Conservation (phyloP, 2,329 filamentous ascomycete genomes). For the Cytospora paraplurivora region DNA sequence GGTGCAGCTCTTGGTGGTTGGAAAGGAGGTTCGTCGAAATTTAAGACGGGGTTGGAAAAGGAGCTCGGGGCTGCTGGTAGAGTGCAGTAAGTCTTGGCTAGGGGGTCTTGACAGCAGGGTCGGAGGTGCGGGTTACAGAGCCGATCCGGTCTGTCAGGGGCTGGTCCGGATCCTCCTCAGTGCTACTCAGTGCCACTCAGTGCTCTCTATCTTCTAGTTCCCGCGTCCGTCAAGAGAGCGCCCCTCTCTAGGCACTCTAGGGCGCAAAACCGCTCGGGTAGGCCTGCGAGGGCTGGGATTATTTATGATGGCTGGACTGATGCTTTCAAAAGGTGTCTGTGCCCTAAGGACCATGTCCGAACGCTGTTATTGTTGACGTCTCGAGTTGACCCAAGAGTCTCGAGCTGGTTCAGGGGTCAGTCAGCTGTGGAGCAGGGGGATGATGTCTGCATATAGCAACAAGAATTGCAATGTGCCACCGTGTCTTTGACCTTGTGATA, state of each 20-base stretch:
- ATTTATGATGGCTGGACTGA: not conserved
- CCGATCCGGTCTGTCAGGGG: conserved; percentile 21
- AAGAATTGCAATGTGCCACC: not conserved
- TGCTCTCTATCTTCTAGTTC: conserved; percentile 3
- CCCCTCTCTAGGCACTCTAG: not conserved
- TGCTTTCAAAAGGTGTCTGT: not conserved
- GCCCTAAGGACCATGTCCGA: not conserved
- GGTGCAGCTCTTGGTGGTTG: conserved; percentile 22
- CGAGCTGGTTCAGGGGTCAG: not conserved
- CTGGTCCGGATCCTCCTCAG: conserved; percentile 19
- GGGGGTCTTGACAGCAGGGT: conserved; percentile 18
- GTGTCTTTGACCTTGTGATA: not conserved
- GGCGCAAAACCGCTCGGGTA: not conserved
- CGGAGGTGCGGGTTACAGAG: conserved; percentile 22
- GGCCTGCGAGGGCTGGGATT: not conserved
- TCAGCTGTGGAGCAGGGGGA: not conserved
- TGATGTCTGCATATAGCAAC: not conserved
- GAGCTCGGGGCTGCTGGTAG: conserved; percentile 21
- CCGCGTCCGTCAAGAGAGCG: not conserved
- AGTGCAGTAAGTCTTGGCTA: conserved; percentile 12
- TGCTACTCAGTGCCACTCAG: conserved; percentile 16
- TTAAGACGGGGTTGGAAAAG: conserved; percentile 17
- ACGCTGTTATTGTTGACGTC: not conserved
- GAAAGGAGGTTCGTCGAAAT: conserved; percentile 24
- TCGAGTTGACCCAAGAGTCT: not conserved